Evolutionary conservation across 2,329 filamentous ascomycete species (phyloP).

Genomic region (Colletotrichum sp.): DNA sequence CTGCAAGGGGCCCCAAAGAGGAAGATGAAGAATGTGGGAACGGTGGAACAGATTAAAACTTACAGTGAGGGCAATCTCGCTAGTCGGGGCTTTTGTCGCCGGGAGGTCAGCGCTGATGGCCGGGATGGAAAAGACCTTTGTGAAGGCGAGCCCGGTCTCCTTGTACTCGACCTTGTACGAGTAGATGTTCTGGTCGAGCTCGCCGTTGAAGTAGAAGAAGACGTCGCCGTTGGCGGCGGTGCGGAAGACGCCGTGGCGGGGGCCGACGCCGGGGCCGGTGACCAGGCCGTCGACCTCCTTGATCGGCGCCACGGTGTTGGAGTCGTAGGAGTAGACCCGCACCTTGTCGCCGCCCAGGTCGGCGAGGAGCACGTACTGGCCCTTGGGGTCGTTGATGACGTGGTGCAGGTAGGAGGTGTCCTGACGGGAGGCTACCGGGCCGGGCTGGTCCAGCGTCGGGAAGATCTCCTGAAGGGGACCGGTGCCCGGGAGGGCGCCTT

Average conservation of each 20-base stretch:
- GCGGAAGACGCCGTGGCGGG: conserved; percentile 25
- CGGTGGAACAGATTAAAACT: neutral
- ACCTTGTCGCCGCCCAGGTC: conserved; percentile 21
- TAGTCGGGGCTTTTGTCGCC: conserved; percentile 20
- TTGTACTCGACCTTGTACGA: conserved; percentile 25
- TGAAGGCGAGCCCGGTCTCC: conserved; percentile 22
- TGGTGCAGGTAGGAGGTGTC: conserved; percentile 20
- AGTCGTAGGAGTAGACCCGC: conserved; percentile 19
- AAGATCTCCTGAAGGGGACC: conserved; percentile 22
- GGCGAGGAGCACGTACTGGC: conserved; percentile 14
- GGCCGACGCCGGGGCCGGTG: conserved; percentile 20
- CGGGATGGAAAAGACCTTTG: conserved; percentile 23
- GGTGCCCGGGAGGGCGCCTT: conserved; percentile 20
- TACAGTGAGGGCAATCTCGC: conserved; percentile 25
- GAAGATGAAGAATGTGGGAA: neutral
- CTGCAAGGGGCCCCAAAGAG: neutral
- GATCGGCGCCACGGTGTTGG: conserved; percentile 18
- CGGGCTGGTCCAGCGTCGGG: conserved; percentile 20
- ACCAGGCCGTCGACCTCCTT: conserved; percentile 17
- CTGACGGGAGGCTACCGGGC: conserved; percentile 18
- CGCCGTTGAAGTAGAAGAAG: conserved; percentile 25
- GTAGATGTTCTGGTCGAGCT: conserved; percentile 24
- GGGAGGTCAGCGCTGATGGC: conserved; percentile 18
- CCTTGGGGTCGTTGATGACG: conserved; percentile 20
- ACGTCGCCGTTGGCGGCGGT: conserved; percentile 17